phyloP scores from a whole-genome alignment of 148 eudicot species.

The Heliosperma pusillum region DNA sequence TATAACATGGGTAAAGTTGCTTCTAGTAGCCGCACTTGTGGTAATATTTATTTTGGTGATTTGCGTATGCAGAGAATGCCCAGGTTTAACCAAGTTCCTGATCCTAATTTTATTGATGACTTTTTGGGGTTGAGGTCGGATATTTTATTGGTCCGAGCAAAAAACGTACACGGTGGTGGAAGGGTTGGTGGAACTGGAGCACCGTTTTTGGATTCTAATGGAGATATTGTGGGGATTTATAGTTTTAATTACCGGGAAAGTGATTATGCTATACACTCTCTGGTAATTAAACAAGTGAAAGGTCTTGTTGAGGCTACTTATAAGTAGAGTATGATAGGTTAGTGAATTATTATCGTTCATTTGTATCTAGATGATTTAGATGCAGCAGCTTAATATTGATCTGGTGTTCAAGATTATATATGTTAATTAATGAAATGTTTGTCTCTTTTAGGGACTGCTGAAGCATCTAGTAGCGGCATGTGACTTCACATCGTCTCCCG shows the following conservation, averaged over 20 bases:
- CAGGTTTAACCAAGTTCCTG: neutral
- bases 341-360: too few species aligned
- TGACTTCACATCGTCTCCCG: too few species aligned
- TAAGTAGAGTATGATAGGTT: too few species aligned
- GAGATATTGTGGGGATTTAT: neutral
- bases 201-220: conserved; percentile 3
- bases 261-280: conserved; percentile 8
- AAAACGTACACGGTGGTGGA: conserved; percentile 17
- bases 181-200: conserved; percentile 14
- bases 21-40: neutral
- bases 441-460: too few species aligned
- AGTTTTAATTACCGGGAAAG: neutral
- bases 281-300: neutral
- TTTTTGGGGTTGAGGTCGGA: neutral
- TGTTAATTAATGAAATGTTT: too few species aligned
- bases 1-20: neutral
- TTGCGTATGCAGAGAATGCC: neutral
- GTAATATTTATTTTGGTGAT: neutral
- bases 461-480: too few species aligned
- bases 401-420: too few species aligned
- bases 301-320: too few species aligned
- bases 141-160: neutral
- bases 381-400: too few species aligned
- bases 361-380: too few species aligned
- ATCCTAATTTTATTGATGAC: neutral